phyloP scores from a whole-genome alignment of 352 stramenopile species.

The Phytophthora multivora region DNA sequence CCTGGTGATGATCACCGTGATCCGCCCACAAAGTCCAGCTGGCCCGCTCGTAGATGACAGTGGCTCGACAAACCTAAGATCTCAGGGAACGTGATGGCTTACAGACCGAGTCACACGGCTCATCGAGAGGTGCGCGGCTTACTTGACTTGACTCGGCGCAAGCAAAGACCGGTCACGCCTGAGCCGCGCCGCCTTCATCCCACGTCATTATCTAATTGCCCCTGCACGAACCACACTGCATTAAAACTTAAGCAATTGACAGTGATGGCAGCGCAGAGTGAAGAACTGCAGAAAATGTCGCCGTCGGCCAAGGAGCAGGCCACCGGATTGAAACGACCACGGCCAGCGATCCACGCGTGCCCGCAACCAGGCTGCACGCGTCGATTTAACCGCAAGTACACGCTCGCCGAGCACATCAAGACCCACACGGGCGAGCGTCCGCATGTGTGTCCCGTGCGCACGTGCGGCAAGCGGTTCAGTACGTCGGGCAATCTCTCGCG shows the following conservation, averaged over 20 bases:
- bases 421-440: conserved; percentile 64
- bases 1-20: background rate
- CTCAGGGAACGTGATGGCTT: conserved; percentile 37
- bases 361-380: conserved; percentile 37
- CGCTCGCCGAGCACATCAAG: conserved; percentile 69
- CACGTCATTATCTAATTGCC: conserved; percentile 32
- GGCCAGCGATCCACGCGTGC: conserved; percentile 33
- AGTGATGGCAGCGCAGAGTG: conserved; percentile 17
- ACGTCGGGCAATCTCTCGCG: conserved; percentile 50
- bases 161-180: background rate
- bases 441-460: conserved; percentile 32
- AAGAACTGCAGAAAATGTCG: conserved; percentile 12
- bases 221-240: background rate
- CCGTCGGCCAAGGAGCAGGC: conserved; percentile 1
- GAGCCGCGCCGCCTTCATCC: conserved; percentile 2
- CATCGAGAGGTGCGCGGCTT: conserved; percentile 20
- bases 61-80: conserved; percentile 24
- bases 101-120: conserved; percentile 30
- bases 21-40: conserved; percentile 1
- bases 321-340: conserved; percentile 13
- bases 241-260: background rate
- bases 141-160: conserved; percentile 6
- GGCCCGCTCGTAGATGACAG: conserved; percentile 15
- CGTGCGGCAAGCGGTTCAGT: conserved; percentile 50
- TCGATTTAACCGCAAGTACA: conserved; percentile 66